Base-by-base conservation (phyloP, 2,329 filamentous ascomycete genomes). In the Talaromyces amestolkiae region DNA sequence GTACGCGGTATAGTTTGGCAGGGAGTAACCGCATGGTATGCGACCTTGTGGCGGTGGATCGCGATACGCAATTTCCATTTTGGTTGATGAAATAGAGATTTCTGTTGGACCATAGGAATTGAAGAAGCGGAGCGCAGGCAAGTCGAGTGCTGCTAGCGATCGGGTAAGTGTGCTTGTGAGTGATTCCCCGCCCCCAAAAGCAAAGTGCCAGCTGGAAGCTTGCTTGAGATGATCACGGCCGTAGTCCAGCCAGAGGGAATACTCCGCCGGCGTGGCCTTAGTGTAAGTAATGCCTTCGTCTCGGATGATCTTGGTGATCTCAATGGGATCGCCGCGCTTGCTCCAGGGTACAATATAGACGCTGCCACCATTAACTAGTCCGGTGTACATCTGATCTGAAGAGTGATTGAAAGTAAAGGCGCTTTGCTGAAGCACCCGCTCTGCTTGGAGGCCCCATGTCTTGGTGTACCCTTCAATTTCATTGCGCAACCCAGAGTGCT, bases 1-100 rank as follows among this genome's bases (percentile, higher is more conserved):
- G 66, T 78, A 80, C 35, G 74, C 53, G 0, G 67, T 61, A 58
- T 76, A 78, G 67, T 81, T 81, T 1, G 77, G 74, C 4, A 80
- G 45, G 3, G 41, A 45, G n/a, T 45, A 45, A n/a, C 41, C 41
- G 41, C 41, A 45, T 6, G 41, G 41, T 9, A 45, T 45, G n/a
- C 41, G 41, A n/a, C 41, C n/a, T 45, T 45, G 41, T 45, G n/a
- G 8, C 41, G 2, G 3, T 3, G 10, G 17, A 19, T 19, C 3
- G n/a, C 41, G 41, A 22, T 45, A 45, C 9, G 7, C 41, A 11
- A 45, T 22, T 3, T 45, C 41, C 41, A 67, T 58, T n/a, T 69
- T 69, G n/a, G 49, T 66, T 2, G 68, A 72, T 1, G 69, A 68
- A 31, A 71, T 10, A 27, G 56, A 37, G 61, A 67, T 19, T 47